phyloP scores from a whole-genome alignment of 768 basidiomycete genomes.

The Amanita rubescens region DNA sequence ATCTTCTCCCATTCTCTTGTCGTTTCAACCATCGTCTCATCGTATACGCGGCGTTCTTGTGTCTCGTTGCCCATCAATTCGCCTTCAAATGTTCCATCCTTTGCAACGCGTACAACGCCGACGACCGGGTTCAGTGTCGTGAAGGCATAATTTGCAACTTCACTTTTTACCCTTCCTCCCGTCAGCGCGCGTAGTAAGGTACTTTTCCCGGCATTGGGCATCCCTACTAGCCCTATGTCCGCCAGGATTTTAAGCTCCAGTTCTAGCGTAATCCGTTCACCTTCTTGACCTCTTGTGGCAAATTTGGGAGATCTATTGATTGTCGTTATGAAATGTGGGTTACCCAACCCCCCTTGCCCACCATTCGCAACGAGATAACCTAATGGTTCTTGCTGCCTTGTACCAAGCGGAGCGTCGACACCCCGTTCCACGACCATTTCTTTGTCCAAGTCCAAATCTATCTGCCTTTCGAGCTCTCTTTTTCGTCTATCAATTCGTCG shows the following conservation, averaged over 20 bases:
- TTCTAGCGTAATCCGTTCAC: conserved; percentile 72
- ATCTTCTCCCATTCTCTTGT: conserved; percentile 35
- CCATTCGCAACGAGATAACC: conserved; percentile 71
- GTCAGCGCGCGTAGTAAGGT: conserved; percentile 88
- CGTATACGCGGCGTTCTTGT: conserved; percentile 43
- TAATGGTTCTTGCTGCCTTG: conserved; percentile 39
- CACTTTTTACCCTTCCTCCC: conserved; percentile 72
- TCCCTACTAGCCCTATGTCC: conserved; percentile 92
- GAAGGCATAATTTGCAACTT: conserved; percentile 88
- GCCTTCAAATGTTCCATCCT: conserved; percentile 72
- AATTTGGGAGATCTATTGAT: conserved; percentile 79
- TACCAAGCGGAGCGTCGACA: conserved; percentile 58
- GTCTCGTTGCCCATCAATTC: conserved; percentile 20
- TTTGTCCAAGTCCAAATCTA: conserved; percentile 58
- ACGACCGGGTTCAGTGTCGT: conserved; percentile 94
- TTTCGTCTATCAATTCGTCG: conserved; percentile 39
- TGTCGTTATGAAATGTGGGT: conserved; percentile 72
- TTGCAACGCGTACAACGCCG: conserved; percentile 79
- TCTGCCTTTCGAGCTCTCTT: conserved; percentile 32
- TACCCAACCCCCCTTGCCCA: conserved; percentile 79
- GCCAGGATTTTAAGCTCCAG: conserved; percentile 92
- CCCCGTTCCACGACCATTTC: conserved; percentile 33
- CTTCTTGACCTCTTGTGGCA: conserved; percentile 70
- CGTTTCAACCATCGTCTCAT: conserved; percentile 60
- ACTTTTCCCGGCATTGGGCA: conserved; percentile 93